Conservation (phyloP, 495 filamentous ascomycete species). For the Talaromyces wortmannii region DNA sequence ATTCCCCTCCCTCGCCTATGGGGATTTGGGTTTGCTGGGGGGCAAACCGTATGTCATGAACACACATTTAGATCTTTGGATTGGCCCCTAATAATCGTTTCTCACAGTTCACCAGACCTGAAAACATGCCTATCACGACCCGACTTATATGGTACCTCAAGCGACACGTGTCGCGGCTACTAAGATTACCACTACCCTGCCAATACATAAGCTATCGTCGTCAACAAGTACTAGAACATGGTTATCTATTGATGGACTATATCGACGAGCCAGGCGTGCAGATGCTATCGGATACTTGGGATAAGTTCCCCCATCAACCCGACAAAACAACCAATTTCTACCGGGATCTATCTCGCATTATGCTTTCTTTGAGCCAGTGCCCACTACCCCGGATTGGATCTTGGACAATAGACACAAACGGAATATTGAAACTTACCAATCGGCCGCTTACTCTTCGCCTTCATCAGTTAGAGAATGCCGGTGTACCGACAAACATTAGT, state of each 20-base stretch:
- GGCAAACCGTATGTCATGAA: constrained; percentile 9
- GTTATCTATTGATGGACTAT: constrained; percentile 25
- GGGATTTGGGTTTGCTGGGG: constrained; percentile 14
- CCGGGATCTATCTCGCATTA: constrained; percentile 19
- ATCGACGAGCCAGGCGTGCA: constrained; percentile 11
- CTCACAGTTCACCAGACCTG: constrained; percentile 11
- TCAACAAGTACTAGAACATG: constrained; percentile 4
- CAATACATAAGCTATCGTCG: constrained; percentile 13
- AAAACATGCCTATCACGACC: constrained; percentile 14
- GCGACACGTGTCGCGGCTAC: constrained; percentile 6
- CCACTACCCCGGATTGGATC: constrained; percentile 21
- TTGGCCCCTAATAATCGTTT: too few relatives aligned
- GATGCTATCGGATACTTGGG: constrained; percentile 16
- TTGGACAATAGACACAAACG: constrained; percentile 14
- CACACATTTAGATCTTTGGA: too few relatives aligned
- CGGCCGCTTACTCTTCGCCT: constrained; percentile 19
- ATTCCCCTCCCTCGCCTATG: constrained; percentile 12
- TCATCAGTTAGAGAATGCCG: constrained; percentile 18
- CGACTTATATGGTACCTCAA: constrained; percentile 12
- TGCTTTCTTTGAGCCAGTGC: constrained; percentile 13
- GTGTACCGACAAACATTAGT: constrained; percentile 12
- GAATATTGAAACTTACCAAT: constrained; percentile 16
- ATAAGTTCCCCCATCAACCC: constrained; percentile 10
- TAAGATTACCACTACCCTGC: constrained; percentile 12
- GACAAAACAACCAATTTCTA: constrained; percentile 18